A percentile compares a stretch with the other conserved stretches of the same genome.
These are phyloP conservation scores for Calonectria multiphialidica DNA, from an alignment of 2,329 filamentous ascomycete species.

Conservation along the genomic window DNA sequence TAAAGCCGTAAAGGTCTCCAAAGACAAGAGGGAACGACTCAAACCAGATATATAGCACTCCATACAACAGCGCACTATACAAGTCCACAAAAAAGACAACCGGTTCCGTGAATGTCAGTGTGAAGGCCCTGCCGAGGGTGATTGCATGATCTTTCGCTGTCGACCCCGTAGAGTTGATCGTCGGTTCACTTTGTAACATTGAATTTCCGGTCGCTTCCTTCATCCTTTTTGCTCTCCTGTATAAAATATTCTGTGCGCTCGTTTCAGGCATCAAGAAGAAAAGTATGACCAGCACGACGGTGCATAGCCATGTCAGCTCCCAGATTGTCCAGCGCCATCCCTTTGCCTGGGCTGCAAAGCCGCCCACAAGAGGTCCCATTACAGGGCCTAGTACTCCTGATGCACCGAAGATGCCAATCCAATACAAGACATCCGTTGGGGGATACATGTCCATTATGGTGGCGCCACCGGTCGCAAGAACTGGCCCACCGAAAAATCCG, in stretches of 20 bases:
- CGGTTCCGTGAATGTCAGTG: conserved; percentile 53
- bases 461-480: conserved; percentile 23
- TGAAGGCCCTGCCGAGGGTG: conserved; percentile 53
- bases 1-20: conserved; percentile 51
- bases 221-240: conserved; percentile 31
- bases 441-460: conserved; percentile 24
- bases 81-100: conserved; percentile 56
- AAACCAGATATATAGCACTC: conserved; percentile 55
- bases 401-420: conserved; percentile 19
- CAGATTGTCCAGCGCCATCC: conserved; percentile 42
- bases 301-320: conserved; percentile 38
- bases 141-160: conserved; percentile 25
- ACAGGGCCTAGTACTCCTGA: neutral
- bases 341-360: conserved; percentile 5
- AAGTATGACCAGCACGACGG: conserved; percentile 28
- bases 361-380: conserved; percentile 4
- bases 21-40: conserved; percentile 37
- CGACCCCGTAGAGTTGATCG: conserved; percentile 26
- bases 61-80: conserved; percentile 58
- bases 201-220: conserved; percentile 26
- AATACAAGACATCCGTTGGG: conserved; percentile 9
- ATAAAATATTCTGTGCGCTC: conserved; percentile 36
- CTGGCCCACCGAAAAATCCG: conserved; percentile 32
- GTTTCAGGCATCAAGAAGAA: conserved; percentile 44
- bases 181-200: conserved; percentile 14